These are phyloP conservation scores for Paxillus rubicundulus DNA, from an alignment of 768 basidiomycete species.

Conservation along the genomic window DNA sequence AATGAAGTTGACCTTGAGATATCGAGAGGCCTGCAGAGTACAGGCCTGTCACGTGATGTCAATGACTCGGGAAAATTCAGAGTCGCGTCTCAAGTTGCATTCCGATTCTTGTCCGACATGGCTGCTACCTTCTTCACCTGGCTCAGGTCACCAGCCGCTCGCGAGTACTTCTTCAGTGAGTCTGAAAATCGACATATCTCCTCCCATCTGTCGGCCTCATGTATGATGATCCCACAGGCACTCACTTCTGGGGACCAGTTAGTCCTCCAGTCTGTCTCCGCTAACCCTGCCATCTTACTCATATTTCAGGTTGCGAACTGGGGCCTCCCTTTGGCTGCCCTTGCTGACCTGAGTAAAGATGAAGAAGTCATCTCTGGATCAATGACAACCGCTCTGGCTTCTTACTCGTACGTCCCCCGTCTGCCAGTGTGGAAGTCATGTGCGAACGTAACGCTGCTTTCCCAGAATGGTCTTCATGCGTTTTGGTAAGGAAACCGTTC, in stretches of 20 bases:
- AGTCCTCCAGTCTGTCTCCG: conserved; percentile 33
- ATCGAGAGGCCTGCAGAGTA: no score
- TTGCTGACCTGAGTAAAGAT: conserved; percentile 89
- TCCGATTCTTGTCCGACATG: conserved; percentile 46
- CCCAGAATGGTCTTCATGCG: conserved; percentile 86
- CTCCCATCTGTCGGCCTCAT: conserved; percentile 13
- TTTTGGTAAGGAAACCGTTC: conserved; percentile 54
- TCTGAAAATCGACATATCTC: conserved; percentile 9
- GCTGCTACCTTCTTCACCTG: conserved; percentile 84
- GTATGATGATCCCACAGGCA: conserved; percentile 55
- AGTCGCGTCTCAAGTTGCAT: neutral
- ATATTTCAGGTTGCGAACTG: conserved; percentile 86
- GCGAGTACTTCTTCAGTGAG: conserved; percentile 95
- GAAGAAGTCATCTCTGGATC: conserved; percentile 96
- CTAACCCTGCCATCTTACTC: conserved; percentile 6
- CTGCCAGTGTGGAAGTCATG: conserved; percentile 7
- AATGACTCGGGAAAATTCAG: neutral
- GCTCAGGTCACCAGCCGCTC: conserved; percentile 87
- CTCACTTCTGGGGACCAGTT: conserved; percentile 98
- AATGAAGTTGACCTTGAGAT: neutral
- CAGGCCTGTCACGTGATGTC: conserved; percentile 19
- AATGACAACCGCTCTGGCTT: conserved; percentile 88
- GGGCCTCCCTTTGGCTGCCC: conserved; percentile 93
- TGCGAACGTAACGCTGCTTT: conserved; percentile 4
- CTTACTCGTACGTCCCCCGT: conserved; percentile 81